A percentile compares a stretch with the other conserved stretches of the same genome.
Evolutionary conservation across 2,329 filamentous ascomycete genomes (phyloP).

Genomic region (Calonectria crousiana): DNA sequence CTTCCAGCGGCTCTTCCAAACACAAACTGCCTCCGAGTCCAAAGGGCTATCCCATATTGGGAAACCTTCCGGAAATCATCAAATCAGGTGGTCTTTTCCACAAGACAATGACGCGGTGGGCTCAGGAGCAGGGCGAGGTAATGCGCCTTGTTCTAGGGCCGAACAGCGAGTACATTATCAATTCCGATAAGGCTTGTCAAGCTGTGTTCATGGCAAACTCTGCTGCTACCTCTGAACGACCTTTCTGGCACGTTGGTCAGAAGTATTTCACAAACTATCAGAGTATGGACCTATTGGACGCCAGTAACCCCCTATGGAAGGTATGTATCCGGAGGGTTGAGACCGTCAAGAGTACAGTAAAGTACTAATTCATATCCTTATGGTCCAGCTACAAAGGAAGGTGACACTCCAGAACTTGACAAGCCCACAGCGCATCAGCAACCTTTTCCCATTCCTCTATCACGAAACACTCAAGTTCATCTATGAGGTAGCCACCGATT

Average conservation of each 20-base stretch:
- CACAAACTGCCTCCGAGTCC: neutral
- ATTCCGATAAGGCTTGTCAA: neutral
- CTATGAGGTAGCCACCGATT: neutral
- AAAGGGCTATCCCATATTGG: neutral
- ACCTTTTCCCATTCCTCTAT: neutral
- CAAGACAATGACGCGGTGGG: neutral
- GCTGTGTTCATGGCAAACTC: neutral
- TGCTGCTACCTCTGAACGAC: neutral
- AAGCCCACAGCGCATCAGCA: neutral
- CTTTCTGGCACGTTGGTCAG: neutral
- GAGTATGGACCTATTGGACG: neutral
- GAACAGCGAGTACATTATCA: neutral
- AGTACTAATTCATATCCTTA: neutral
- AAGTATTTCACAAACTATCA: neutral
- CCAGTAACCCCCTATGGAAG: neutral
- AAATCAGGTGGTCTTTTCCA: neutral
- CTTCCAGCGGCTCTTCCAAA: neutral
- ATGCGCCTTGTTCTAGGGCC: neutral
- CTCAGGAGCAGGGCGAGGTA: neutral
- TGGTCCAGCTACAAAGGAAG: neutral
- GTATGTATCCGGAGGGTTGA: neutral
- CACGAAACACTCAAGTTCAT: neutral
- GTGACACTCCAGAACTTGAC: neutral
- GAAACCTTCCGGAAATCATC: neutral
- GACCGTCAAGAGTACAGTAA: no score